Evolutionary conservation across 208 protist species (phyloP), one percentile per base, ranked within the genome.

Genomic region (Acanthamoeba healyi): DNA sequence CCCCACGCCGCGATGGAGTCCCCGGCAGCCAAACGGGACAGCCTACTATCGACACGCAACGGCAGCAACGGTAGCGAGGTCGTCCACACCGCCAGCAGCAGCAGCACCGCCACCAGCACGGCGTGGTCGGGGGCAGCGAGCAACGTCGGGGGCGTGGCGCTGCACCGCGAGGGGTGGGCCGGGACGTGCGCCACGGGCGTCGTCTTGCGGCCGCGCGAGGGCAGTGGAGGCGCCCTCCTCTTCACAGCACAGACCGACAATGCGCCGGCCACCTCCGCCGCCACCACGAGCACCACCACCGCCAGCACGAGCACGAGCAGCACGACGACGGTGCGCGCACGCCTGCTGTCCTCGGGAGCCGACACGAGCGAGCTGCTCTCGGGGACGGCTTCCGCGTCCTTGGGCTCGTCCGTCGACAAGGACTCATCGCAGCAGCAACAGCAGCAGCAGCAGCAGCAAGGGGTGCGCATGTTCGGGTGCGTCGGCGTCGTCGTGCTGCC

Each of bases 401-500:
- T 32, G 10, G 19, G 26, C 9, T 67, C 58, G 10, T 67, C 58
- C 58, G 58, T 32, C 58, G 29, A 24, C 58, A 32, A 67, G 58
- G 58, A 24, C 19, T 12, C 4, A 4, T 12, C 4, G 7, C 58
- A 67, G 9, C 58, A 67, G 9, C 44, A 49, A 4, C 44, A 49
- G 7, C 58, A 67, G 9, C 58, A 67, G 9, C 26, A 32, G 9
- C 58, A 67, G 58, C 26, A 32, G 72, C 36, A 82, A 24, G 72
- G 42, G 42, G 24, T 82, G 72, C 15, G 72, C 19, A 82, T 36
- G 24, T 82, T 19, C 42, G 72, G 72, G 15, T 82, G 72, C 72
- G 7, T 82, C 24, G 72, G 72, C 19, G 42, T 51, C 72, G 42
- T 82, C 24, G 32, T 5, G 24, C 72, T 82, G 3, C 58, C 58